Evolutionary conservation across 2,329 filamentous ascomycete genomes (phyloP).

Genomic region (Balansia obtecta): DNA sequence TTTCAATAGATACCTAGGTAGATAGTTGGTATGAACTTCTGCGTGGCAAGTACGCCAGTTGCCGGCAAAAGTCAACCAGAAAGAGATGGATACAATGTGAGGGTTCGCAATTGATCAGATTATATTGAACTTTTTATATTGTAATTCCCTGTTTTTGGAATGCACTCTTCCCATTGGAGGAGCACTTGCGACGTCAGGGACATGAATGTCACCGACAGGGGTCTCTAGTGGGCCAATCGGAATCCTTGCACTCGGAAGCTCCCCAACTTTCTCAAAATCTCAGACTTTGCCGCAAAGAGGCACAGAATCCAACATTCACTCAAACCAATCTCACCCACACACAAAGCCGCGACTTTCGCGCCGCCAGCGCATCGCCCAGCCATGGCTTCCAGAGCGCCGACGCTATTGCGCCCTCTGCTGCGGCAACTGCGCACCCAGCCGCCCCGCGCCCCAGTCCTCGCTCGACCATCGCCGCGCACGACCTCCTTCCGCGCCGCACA

Average conservation of each 20-base stretch:
- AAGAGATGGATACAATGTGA: no score
- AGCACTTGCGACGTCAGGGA: no score
- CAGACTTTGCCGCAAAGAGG: not conserved
- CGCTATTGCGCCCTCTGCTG: constrained; percentile 8
- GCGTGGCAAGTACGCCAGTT: no score
- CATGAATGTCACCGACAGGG: not conserved
- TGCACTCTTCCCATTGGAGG: no score
- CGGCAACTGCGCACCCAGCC: constrained; percentile 10
- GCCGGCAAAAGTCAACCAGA: no score
- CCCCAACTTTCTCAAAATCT: not conserved
- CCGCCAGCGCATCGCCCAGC: not conserved
- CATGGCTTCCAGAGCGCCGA: constrained; percentile 19
- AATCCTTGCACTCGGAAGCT: constrained; percentile 8
- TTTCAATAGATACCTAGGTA: no score
- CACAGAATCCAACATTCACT: not conserved
- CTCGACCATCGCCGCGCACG: constrained; percentile 4
- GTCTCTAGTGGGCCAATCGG: constrained; percentile 4
- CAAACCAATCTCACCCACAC: no score
- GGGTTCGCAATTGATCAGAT: no score
- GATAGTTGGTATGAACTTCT: no score
- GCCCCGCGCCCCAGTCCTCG: constrained; percentile 8
- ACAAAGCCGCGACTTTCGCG: no score
- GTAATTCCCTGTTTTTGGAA: no score
- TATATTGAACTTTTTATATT: no score
- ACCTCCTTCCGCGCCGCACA: constrained; percentile 18